phyloP scores from a whole-genome alignment of 495 filamentous ascomycete species.

The Neurospora sp. region DNA sequence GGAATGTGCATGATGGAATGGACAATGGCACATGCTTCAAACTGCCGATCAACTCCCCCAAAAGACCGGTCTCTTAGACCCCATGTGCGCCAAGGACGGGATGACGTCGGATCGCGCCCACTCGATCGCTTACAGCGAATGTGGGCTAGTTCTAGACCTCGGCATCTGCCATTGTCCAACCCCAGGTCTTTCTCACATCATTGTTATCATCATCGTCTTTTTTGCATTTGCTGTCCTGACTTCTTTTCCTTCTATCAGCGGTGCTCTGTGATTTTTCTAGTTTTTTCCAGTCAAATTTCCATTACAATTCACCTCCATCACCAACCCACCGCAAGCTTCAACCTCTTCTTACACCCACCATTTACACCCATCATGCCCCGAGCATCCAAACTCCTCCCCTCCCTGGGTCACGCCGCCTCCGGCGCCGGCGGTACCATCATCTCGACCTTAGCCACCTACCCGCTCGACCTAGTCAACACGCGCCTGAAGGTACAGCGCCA shows the following conservation, averaged over 20 bases:
- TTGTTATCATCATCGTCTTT: not conserved
- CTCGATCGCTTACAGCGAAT: not conserved
- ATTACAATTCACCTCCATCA: not conserved
- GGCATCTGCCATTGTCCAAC: not conserved
- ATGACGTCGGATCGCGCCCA: not conserved
- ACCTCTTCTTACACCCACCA: not conserved
- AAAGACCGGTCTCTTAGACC: not conserved
- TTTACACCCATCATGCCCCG: conserved; percentile 7
- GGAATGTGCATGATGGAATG: not conserved
- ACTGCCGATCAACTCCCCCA: not conserved
- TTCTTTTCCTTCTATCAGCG: not conserved
- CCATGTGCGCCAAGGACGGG: not conserved
- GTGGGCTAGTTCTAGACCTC: not conserved
- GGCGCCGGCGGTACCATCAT: conserved; percentile 71
- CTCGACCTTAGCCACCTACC: conserved; percentile 71
- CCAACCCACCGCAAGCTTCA: not conserved
- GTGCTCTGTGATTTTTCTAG: not conserved
- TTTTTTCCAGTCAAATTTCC: not conserved
- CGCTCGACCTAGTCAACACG: conserved; percentile 76
- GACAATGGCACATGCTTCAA: not conserved
- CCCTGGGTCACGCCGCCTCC: conserved; percentile 77
- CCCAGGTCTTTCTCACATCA: not conserved
- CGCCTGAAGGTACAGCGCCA: conserved; percentile 74
- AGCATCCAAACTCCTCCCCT: conserved; percentile 47
- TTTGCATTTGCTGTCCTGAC: too few relatives aligned